Conservation (phyloP, 2,329 filamentous ascomycete genomes). For the Colletotrichum sp. region DNA sequence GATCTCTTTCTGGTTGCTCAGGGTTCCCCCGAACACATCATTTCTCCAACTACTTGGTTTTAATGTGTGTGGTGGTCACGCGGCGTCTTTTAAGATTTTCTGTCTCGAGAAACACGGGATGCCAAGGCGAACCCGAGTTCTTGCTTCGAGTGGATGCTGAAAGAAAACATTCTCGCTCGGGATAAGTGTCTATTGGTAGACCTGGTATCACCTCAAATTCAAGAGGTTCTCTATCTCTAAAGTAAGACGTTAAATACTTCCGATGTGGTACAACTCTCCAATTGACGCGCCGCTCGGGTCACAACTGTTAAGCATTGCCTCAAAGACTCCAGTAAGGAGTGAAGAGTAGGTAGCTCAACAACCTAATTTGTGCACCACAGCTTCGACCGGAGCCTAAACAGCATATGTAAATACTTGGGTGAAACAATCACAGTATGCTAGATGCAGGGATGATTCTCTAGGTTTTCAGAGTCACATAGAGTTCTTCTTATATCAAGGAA, state of each 20-base stretch:
- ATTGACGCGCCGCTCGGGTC: background rate
- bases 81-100: background rate
- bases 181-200: rapidly evolving
- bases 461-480: too few relatives aligned
- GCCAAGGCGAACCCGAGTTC: background rate
- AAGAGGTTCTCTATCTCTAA: background rate
- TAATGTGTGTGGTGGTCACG: rapidly evolving
- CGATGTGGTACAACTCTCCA: rapidly evolving
- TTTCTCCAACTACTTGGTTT: background rate
- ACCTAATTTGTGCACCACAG: too few relatives aligned
- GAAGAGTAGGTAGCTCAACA: background rate
- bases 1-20: background rate
- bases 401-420: too few relatives aligned
- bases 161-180: background rate
- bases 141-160: rapidly evolving
- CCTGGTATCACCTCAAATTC: rapidly evolving
- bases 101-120: background rate
- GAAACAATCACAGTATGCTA: too few relatives aligned
- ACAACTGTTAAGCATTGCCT: background rate
- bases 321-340: rapidly evolving
- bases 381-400: too few relatives aligned
- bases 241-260: rapidly evolving
- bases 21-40: background rate
- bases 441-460: too few relatives aligned
- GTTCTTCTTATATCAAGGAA: too few relatives aligned